Percentiles rank a stretch among this genome's conserved stretches.
Evolutionary conservation across 2,329 filamentous ascomycete species (phyloP).

Genomic region (Diaporthe australafricana): DNA sequence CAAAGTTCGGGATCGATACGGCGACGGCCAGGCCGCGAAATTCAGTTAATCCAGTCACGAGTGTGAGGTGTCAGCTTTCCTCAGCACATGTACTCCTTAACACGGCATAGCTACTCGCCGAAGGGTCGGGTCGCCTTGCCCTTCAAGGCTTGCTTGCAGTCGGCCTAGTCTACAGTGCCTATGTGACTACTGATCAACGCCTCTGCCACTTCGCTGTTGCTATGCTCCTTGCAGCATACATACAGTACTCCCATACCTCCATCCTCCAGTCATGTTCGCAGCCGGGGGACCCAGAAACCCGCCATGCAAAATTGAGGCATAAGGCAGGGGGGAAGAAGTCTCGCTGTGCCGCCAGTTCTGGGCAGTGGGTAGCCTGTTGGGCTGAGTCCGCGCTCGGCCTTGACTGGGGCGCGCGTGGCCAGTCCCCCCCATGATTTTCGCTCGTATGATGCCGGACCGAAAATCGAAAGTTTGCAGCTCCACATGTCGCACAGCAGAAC

Average conservation of each 20-base stretch:
- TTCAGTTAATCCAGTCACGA: not conserved
- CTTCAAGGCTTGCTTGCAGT: not conserved
- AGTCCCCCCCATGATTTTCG: slow-evolving; percentile 12
- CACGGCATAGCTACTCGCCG: not conserved
- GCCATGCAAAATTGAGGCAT: too few species aligned
- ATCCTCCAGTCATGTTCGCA: not conserved
- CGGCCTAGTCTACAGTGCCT: not conserved
- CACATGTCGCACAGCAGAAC: slow-evolving; percentile 35
- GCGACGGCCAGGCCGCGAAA: not conserved
- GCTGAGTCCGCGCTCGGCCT: slow-evolving; percentile 30
- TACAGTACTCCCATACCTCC: not conserved
- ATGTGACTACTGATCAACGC: too few species aligned
- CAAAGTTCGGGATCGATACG: not conserved
- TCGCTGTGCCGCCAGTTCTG: not conserved
- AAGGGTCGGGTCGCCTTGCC: not conserved
- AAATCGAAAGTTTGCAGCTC: slow-evolving; percentile 38
- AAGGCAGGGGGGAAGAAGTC: too few species aligned
- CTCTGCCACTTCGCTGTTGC: too few species aligned
- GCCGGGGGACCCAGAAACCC: not conserved
- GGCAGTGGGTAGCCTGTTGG: not conserved
- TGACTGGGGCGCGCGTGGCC: slow-evolving; percentile 10
- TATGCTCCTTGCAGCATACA: too few species aligned
- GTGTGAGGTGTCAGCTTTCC: not conserved
- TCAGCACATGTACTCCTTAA: not conserved
- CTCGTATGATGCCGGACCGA: slow-evolving; percentile 37